Evolutionary conservation across 768 basidiomycete genomes (phyloP).

Genomic region (Boletus insuetus): DNA sequence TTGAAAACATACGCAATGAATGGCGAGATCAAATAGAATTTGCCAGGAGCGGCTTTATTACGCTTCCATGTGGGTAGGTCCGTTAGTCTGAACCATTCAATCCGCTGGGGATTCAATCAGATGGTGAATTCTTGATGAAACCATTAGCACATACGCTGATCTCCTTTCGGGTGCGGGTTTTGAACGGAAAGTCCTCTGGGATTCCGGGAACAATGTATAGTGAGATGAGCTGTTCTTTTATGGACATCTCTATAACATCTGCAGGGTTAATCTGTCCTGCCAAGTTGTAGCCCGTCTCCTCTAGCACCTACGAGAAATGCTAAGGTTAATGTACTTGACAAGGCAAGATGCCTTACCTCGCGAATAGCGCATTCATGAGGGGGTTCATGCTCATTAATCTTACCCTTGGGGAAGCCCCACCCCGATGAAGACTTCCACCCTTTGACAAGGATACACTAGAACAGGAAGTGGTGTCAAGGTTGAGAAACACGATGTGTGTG

Average conservation of each 20-base stretch:
- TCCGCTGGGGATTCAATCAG: conserved; percentile 60
- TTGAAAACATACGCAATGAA: conserved; percentile 71
- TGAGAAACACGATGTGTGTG: conserved; percentile 2
- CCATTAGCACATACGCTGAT: conserved; percentile 71
- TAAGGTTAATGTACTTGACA: conserved; percentile 7
- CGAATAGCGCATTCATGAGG: conserved; percentile 82
- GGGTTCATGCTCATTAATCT: conserved; percentile 94
- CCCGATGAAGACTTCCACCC: conserved; percentile 97
- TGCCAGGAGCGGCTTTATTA: conserved; percentile 64
- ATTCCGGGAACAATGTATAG: conserved; percentile 88
- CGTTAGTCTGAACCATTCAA: conserved; percentile 89
- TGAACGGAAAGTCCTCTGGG: conserved; percentile 83
- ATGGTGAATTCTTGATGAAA: conserved; percentile 1
- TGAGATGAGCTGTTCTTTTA: conserved; percentile 88
- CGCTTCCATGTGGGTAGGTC: conserved; percentile 94
- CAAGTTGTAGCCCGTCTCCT: conserved; percentile 95
- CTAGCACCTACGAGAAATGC: conserved; percentile 66
- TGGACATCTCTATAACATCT: conserved; percentile 79
- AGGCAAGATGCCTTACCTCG: conserved; percentile 58
- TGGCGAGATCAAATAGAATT: conserved; percentile 93
- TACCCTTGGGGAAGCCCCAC: conserved; percentile 99
- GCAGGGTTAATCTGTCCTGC: conserved; percentile 60
- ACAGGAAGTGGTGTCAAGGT: conserved; percentile 9
- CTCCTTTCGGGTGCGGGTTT: conserved; percentile 95
- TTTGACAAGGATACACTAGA: conserved; percentile 92